Evolutionary conservation across 768 basidiomycete species (phyloP), one percentile per base, ranked within the genome.

Genomic region (Termitomyces sp.): DNA sequence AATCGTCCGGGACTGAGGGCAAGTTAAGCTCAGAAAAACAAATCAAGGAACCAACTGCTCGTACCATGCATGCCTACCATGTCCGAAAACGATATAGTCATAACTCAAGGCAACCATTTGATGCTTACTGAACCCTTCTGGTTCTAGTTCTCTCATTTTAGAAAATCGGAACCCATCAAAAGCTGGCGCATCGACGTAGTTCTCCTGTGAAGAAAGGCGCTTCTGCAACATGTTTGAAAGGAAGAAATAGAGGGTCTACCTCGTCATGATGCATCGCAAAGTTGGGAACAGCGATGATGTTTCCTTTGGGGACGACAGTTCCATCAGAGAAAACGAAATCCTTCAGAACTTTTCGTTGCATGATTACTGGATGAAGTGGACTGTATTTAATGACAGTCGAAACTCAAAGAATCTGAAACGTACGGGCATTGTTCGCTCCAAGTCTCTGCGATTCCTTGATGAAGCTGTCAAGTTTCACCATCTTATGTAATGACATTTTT

Each of bases 381-480:
- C 8, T 13, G 2, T 33, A 4, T 8, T 0, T 20, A 9, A 48
- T 7, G 35, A 13, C 18, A 4, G 41, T n/a, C n/a, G n/a, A 33
- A 16, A 0, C 7, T 5, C 2, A 1, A 43, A 23, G 23, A 5
- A 1, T 35, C 20, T 23, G 16, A n/a, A 43, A 64, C 74, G n/a
- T 62, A 77, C 76, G 23, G 7, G 64, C 55, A 33, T 61, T 64
- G 30, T 68, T 61, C 1, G 70, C 71, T 23, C 66, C 67, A 28
- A 67, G 57, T 5, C 76, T 68, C 38, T 69, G 67, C 3, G 73
- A 74, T 56, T 80, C 80, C 33, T 74, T 73, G 32, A 80, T 56
- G 62, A 79, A 79, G 58, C 79, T 81, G 57, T 80, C 79, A 16
- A 80, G 52, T 60, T 76, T 75, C 57, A 72, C 67, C 71, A 81